A percentile compares a stretch with the other conserved stretches of the same genome.
phyloP scores from a whole-genome alignment of 2,329 filamentous ascomycete species.

The Neonectria faginata region DNA sequence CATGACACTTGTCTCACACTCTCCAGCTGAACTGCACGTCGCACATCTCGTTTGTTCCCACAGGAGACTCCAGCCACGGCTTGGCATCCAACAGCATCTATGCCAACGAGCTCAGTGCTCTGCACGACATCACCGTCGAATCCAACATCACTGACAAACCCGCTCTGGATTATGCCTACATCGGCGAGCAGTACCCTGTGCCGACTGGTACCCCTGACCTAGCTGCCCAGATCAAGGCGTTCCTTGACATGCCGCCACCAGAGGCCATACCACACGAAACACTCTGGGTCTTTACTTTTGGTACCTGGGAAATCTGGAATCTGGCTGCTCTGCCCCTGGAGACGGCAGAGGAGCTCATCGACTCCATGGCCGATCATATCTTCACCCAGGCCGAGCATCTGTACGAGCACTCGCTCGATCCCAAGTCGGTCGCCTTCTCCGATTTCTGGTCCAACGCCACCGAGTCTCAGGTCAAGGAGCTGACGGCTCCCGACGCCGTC shows the following conservation, averaged over 20 bases:
- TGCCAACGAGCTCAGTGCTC: conserved; percentile 53
- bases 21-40: conserved; percentile 59
- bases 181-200: conserved; percentile 57
- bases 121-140: conserved; percentile 50
- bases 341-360: conserved; percentile 53
- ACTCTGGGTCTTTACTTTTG: conserved; percentile 64
- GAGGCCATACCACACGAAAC: conserved; percentile 57
- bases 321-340: conserved; percentile 59
- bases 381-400: conserved; percentile 61
- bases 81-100: conserved; percentile 68
- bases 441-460: conserved; percentile 53
- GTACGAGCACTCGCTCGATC: conserved; percentile 57
- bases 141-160: conserved; percentile 50
- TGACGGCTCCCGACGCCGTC: conserved; percentile 42
- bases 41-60: conserved; percentile 60
- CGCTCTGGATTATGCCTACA: conserved; percentile 58
- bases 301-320: conserved; percentile 68
- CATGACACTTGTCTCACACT: conserved; percentile 17
- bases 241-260: conserved; percentile 56
- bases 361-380: conserved; percentile 53
- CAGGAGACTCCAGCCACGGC: conserved; percentile 57
- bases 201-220: conserved; percentile 56
- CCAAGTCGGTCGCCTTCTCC: conserved; percentile 59
- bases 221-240: conserved; percentile 57
- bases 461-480: conserved; percentile 41